Base-by-base conservation (phyloP, 2,329 filamentous ascomycete genomes). In the Parasarocladium wereldwijsianum region DNA sequence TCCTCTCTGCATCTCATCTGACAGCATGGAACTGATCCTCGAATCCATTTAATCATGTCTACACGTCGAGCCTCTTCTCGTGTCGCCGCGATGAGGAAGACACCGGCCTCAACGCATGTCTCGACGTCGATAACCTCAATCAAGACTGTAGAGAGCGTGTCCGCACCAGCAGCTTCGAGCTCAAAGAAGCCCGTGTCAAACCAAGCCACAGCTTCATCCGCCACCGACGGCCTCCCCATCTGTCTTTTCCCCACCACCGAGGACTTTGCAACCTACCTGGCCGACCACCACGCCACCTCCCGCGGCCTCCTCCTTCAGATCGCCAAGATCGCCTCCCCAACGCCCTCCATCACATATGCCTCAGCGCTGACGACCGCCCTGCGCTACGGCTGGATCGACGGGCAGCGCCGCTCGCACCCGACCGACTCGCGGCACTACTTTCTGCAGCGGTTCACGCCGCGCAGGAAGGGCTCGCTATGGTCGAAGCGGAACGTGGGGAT, bases 331-430 rank as follows among this genome's bases (percentile, higher is more conserved):
- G 33, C 44, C 13, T 55, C 56, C 2, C 43, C 46, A 4, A 45
- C 55, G n/a, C 37, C 51, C 1, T 62, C 62, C 0, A 46, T 70
- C 12, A 58, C 55, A 11, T 60, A 61, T 42, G 56, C 41, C 35
- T 49, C 71, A 42, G 69, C 69, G 1, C 55, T 75, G 12, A 63
- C 73, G 41, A 47, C 55, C 19, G 68, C 69, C 1, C 54, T 76
- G 6, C 74, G 69, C 43, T 66, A 64, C 40, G 70, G 71, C 24
- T 76, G 70, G 70, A 76, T 75, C 33, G 69, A 76, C 42, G 66
- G 70, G 1, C 66, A 69, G 40, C 56, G 56, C 3, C 51, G 50
- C 12, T 34, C 49, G 3, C 44, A 18, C 18, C 27, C 34, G 1
- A 11, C 54, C 26, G 60, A 71, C 21, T 24, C 31, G 37, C 54